A percentile compares a stretch with the other conserved stretches of the same genome.
Evolutionary conservation across 805 yeast genomes (phyloP).

Genomic region (Kuraishia molischiana): DNA sequence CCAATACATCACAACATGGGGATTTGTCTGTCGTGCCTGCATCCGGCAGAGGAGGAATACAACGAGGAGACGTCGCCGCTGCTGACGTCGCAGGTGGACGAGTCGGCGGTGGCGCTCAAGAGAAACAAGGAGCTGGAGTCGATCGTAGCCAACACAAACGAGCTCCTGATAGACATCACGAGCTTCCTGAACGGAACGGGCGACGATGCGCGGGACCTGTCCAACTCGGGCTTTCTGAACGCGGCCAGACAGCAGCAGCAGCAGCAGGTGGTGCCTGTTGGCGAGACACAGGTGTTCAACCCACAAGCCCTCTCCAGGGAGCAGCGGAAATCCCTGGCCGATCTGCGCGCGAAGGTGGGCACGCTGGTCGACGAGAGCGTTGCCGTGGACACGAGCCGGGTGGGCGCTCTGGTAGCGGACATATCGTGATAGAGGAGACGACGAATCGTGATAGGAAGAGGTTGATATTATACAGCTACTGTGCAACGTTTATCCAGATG

Average conservation of each 20-base stretch:
- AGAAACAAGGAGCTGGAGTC: constrained; percentile 21
- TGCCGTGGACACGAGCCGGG: constrained; percentile 4
- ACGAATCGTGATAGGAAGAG: too few relatives aligned
- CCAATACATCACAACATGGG: too few relatives aligned
- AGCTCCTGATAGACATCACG: constrained; percentile 4
- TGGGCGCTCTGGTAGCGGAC: constrained; percentile 7
- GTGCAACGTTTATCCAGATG: constrained; percentile 31
- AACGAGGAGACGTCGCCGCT: constrained; percentile 16
- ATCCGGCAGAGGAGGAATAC: constrained; percentile 13
- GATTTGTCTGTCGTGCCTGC: constrained; percentile 21
- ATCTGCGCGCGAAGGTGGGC: background rate
- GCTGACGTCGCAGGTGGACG: constrained; percentile 9
- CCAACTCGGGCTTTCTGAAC: background rate
- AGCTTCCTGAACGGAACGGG: background rate
- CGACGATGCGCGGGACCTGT: background rate
- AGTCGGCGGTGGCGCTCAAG: constrained; percentile 11
- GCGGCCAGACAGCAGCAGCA: constrained; percentile 2
- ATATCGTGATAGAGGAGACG: too few relatives aligned
- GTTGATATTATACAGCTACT: constrained; percentile 2
- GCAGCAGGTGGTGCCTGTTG: background rate
- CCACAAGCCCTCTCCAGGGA: background rate
- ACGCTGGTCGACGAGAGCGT: constrained; percentile 1
- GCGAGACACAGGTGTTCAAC: background rate
- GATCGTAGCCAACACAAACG: constrained; percentile 22
- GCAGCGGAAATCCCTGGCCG: background rate